These are phyloP conservation scores for Arthrocladium fulminans DNA, from an alignment of 2,329 filamentous ascomycete species.

Conservation along the genomic window DNA sequence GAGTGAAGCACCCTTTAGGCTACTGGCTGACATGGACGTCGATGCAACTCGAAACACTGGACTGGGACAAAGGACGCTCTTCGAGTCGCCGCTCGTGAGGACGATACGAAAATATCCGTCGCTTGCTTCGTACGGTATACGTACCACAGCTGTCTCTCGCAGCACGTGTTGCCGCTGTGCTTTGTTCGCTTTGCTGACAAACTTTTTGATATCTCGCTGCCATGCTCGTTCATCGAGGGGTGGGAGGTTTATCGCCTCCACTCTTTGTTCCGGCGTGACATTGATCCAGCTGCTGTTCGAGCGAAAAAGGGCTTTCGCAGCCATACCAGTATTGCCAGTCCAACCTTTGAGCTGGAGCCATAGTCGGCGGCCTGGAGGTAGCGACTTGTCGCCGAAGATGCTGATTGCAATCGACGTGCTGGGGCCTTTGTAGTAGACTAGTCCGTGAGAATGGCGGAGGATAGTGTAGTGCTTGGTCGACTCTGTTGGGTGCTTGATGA, in stretches of 20 bases:
- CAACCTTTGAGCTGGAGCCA: slow-evolving; percentile 63
- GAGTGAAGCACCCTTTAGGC: slow-evolving; percentile 56
- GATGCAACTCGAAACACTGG: slow-evolving; percentile 63
- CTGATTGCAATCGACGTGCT: slow-evolving; percentile 56
- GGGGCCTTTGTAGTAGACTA: slow-evolving; percentile 59
- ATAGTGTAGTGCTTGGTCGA: slow-evolving; percentile 59
- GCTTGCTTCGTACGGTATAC: slow-evolving; percentile 53
- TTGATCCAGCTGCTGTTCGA: slow-evolving; percentile 55
- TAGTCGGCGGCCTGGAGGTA: slow-evolving; percentile 51
- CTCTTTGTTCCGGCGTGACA: slow-evolving; percentile 51
- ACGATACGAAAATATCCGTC: slow-evolving; percentile 64
- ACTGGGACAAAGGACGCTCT: slow-evolving; percentile 54
- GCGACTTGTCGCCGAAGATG: slow-evolving; percentile 50
- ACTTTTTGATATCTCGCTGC: slow-evolving; percentile 59
- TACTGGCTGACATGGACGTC: slow-evolving; percentile 51
- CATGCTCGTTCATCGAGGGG: slow-evolving; percentile 55
- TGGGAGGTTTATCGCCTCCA: slow-evolving; percentile 42
- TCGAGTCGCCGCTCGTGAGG: slow-evolving; percentile 45
- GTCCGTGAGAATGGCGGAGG: slow-evolving; percentile 54
- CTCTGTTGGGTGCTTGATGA: slow-evolving; percentile 55
- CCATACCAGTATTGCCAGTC: slow-evolving; percentile 61
- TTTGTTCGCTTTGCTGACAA: slow-evolving; percentile 46
- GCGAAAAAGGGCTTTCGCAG: slow-evolving; percentile 54
- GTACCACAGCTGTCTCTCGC: slow-evolving; percentile 55
- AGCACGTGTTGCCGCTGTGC: slow-evolving; percentile 44